Base-by-base conservation (phyloP, 2,329 filamentous ascomycete genomes). In the Geosmithia putterillii region DNA sequence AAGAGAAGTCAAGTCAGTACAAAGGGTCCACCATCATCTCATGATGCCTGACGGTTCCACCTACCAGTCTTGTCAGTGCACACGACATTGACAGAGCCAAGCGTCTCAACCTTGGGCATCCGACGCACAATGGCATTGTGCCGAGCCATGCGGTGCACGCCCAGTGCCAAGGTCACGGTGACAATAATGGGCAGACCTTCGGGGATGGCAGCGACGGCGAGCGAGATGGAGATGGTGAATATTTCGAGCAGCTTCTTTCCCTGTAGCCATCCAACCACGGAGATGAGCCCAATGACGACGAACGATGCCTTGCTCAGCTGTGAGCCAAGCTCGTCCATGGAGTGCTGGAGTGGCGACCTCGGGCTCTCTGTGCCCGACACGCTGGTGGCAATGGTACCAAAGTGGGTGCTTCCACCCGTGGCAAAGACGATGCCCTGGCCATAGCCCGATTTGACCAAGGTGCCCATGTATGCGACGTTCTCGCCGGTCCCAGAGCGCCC, bases 11-110 rank as follows among this genome's bases (percentile, higher is more conserved):
- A 40, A 35, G 12, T 22, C 32, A 21, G 22, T 34, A 4, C 19
- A 2, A 20, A 38, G 22, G 10, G 12, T n/a, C n/a, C n/a, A n/a
- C n/a, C 2, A 23, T 36, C 14, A 41, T 15, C 22, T 32, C 28
- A 32, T 15, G 28, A 4, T 4, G 35, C 6, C 35, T 38, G 9
- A 38, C n/a, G 35, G 15, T 38, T 38, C 22, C 15, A 47, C 59
- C 52, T 64, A 79, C 79, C 87, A 38, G 92, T 98, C 67, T 98
- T 98, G 69, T 98, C 92, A 52, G 88, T 95, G 67, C 94, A 98
- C 7, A 98, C 87, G n/a, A 98, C 89, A 55, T 96, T 98, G 46
- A 98, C 92, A n/a, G 89, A 95, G 8, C 94, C 94, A 5, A 98
- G 67, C 1, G 92, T 98, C 61, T 98, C 92, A 8, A 98, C 94